Conservation (phyloP, 768 basidiomycete genomes). For the Tremella yokohamensis region DNA sequence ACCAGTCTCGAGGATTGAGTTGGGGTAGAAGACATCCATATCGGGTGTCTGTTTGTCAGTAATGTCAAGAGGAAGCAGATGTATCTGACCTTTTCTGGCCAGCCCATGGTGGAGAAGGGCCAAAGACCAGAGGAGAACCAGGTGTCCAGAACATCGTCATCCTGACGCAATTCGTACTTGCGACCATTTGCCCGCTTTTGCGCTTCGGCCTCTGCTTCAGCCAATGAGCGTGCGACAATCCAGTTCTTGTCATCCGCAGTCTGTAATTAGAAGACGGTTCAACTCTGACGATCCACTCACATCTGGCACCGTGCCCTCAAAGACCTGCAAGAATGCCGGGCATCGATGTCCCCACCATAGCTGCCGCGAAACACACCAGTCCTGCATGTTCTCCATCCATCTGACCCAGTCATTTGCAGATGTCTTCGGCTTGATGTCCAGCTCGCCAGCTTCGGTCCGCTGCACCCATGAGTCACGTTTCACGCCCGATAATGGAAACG, state of each 20-base stretch:
- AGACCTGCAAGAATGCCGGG: conserved; percentile 85
- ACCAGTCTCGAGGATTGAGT: conserved; percentile 89
- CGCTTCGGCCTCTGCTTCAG: conserved; percentile 73
- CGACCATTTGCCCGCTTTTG: conserved; percentile 62
- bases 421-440: conserved; percentile 73
- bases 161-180: conserved; percentile 76
- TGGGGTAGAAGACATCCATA: conserved; percentile 76
- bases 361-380: conserved; percentile 99
- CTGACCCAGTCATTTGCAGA: conserved; percentile 94
- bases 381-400: conserved; percentile 92
- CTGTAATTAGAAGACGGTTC: conserved; percentile 48
- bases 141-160: conserved; percentile 95
- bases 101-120: conserved; percentile 96
- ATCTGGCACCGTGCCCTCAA: conserved; percentile 71
- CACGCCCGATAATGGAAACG: neutral
- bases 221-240: conserved; percentile 83
- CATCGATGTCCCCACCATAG: conserved; percentile 99
- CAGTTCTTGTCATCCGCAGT: conserved; percentile 70
- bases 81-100: conserved; percentile 76
- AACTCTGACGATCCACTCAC: conserved; percentile 31
- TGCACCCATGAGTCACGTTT: conserved; percentile 43
- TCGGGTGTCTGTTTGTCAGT: conserved; percentile 64
- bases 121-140: conserved; percentile 98
- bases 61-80: neutral
- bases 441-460: conserved; percentile 85